Conservation (phyloP, 805 yeast species). For the Kazachstania kunashirensis region DNA sequence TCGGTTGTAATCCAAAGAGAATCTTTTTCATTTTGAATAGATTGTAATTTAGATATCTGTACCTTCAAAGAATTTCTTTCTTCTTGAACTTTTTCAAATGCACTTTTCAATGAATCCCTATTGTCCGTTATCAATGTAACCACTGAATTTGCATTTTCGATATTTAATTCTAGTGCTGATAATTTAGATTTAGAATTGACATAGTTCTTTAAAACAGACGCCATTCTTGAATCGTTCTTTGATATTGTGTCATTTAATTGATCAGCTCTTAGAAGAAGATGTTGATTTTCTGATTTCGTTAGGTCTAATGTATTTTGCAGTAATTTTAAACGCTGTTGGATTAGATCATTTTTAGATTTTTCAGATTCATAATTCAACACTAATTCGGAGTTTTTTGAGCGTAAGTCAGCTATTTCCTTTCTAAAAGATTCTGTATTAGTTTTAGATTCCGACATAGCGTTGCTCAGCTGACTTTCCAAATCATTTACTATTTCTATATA, state of each 20-base stretch:
- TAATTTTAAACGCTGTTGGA: slow-evolving; percentile 41
- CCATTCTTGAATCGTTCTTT: slow-evolving; percentile 41
- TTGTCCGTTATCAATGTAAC: slow-evolving; percentile 39
- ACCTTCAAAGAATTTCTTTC: slow-evolving; percentile 54
- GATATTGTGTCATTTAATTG: slow-evolving; percentile 35
- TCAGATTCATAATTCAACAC: slow-evolving; percentile 44
- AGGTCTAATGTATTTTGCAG: slow-evolving; percentile 33
- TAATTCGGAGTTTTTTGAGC: slow-evolving; percentile 37
- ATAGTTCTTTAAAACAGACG: slow-evolving; percentile 43
- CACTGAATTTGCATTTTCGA: slow-evolving; percentile 46
- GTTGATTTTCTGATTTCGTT: slow-evolving; percentile 37
- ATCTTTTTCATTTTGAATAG: slow-evolving; percentile 54
- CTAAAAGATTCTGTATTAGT: no score
- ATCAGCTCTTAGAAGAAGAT: slow-evolving; percentile 33
- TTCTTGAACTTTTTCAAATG: slow-evolving; percentile 41
- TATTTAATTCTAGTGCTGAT: slow-evolving; percentile 36
- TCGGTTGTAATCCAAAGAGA: slow-evolving; percentile 40
- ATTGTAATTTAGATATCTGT: slow-evolving; percentile 50
- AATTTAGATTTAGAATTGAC: slow-evolving; percentile 40
- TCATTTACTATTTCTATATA: no score
- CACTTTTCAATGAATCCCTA: slow-evolving; percentile 43
- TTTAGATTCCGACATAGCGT: no score
- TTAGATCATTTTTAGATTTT: slow-evolving; percentile 29
- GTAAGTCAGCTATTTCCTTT: slow-evolving; percentile 35
- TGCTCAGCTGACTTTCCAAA: no score